These are phyloP conservation scores for Ploettnerulaceae sp. DNA, from an alignment of 2,329 filamentous ascomycete genomes.

Conservation along the genomic window DNA sequence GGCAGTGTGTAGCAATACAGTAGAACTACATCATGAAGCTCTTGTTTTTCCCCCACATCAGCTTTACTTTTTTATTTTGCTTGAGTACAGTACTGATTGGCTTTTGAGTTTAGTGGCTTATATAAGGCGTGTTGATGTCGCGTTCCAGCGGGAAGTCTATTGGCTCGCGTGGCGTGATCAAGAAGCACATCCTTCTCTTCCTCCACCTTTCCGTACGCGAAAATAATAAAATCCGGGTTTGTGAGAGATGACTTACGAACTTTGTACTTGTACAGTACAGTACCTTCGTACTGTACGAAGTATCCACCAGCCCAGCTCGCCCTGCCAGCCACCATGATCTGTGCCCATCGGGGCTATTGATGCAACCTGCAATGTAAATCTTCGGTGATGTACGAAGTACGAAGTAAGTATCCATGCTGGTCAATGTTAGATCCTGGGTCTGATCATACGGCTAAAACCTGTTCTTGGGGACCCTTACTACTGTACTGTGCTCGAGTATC, in stretches of 20 bases:
- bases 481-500: neutral
- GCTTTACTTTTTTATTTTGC: too few relatives aligned
- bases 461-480: conserved; percentile 8
- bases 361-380: conserved; percentile 19
- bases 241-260: too few relatives aligned
- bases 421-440: too few relatives aligned
- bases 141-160: conserved; percentile 1
- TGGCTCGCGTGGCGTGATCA: conserved; percentile 2
- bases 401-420: too few relatives aligned
- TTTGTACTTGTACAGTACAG: too few relatives aligned
- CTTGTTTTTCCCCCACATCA: too few relatives aligned
- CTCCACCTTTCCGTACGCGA: conserved; percentile 5
- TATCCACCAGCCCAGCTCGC: conserved; percentile 1
- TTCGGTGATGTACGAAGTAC: conserved; percentile 7
- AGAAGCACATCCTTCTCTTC: neutral
- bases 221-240: too few relatives aligned
- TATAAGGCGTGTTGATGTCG: conserved; percentile 10
- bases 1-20: too few relatives aligned
- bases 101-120: too few relatives aligned
- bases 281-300: too few relatives aligned
- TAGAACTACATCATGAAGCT: too few relatives aligned
- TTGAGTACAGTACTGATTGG: too few relatives aligned
- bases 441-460: conserved; percentile 8
- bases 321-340: conserved; percentile 7
- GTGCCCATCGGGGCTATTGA: conserved; percentile 15